Percentiles rank a stretch among this genome's conserved stretches.
phyloP scores from a whole-genome alignment of 805 yeast species.

The Wickerhamiella azyma region DNA sequence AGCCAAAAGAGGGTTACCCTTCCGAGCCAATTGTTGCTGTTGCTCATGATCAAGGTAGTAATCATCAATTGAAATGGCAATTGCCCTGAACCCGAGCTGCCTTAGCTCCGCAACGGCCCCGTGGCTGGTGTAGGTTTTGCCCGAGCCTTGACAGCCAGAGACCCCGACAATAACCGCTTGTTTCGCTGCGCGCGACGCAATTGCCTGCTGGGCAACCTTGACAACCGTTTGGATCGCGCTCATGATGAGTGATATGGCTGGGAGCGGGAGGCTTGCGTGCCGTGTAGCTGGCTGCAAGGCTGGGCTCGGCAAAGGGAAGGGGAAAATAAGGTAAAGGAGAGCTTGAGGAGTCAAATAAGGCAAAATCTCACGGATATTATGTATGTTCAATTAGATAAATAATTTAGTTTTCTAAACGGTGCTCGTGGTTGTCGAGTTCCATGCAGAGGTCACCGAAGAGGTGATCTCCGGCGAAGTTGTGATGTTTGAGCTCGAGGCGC shows the following conservation, averaged over 20 bases:
- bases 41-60: conserved; percentile 56
- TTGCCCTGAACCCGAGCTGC: conserved; percentile 27
- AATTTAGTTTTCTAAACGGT: neutral
- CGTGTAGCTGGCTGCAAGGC: no score
- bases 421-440: neutral
- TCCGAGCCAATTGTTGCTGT: conserved; percentile 35
- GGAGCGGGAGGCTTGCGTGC: no score
- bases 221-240: neutral
- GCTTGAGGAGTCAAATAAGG: no score
- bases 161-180: conserved; percentile 19
- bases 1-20: conserved; percentile 40
- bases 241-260: neutral
- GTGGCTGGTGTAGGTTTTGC: conserved; percentile 24
- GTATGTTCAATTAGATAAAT: neutral
- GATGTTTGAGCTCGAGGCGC: neutral
- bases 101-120: conserved; percentile 20
- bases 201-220: neutral
- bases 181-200: neutral
- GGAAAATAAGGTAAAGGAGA: no score
- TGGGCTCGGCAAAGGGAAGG: no score
- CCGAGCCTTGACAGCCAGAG: conserved; percentile 29
- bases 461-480: neutral
- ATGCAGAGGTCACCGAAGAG: neutral
- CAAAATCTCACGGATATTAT: neutral
- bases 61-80: conserved; percentile 67